A percentile compares a stretch with the other conserved stretches of the same genome.
Evolutionary conservation across 768 basidiomycete genomes (phyloP).

Genomic region (Boletus rubescentipes): DNA sequence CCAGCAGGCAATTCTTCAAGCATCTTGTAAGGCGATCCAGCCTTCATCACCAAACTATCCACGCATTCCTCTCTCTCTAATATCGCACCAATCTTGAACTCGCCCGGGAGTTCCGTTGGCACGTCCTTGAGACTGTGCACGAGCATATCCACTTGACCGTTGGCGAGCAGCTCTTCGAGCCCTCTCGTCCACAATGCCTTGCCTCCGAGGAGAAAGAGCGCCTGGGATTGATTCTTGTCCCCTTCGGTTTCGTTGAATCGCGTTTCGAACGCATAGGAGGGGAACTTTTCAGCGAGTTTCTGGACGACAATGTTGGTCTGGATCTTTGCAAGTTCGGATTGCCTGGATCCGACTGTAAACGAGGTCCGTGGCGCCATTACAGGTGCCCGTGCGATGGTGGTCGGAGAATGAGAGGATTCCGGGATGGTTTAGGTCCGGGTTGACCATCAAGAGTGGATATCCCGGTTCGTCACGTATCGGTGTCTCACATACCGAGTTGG

Average conservation of each 20-base stretch:
- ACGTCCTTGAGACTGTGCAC: conserved; percentile 94
- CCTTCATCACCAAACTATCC: conserved; percentile 85
- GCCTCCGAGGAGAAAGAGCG: conserved; percentile 88
- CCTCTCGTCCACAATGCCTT: conserved; percentile 96
- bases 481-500: not conserved
- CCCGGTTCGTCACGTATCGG: too few species aligned
- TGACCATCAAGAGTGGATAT: too few species aligned
- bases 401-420: too few species aligned
- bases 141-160: conserved; percentile 80
- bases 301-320: conserved; percentile 83
- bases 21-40: conserved; percentile 63
- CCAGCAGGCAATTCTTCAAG: conserved; percentile 85
- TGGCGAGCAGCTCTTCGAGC: conserved; percentile 80
- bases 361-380: conserved; percentile 37
- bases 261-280: conserved; percentile 48
- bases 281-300: conserved; percentile 57
- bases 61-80: conserved; percentile 84
- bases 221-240: conserved; percentile 88
- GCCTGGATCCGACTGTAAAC: conserved; percentile 80
- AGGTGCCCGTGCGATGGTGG: not conserved
- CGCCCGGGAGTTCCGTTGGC: conserved; percentile 81
- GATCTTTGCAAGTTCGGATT: conserved; percentile 84
- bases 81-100: conserved; percentile 84
- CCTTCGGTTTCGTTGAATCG: conserved; percentile 70
- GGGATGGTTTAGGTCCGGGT: not conserved